A percentile compares a stretch with the other conserved stretches of the same genome.
phyloP scores from a whole-genome alignment of 106 monocot genomes.

The Apostasia ramifera region DNA sequence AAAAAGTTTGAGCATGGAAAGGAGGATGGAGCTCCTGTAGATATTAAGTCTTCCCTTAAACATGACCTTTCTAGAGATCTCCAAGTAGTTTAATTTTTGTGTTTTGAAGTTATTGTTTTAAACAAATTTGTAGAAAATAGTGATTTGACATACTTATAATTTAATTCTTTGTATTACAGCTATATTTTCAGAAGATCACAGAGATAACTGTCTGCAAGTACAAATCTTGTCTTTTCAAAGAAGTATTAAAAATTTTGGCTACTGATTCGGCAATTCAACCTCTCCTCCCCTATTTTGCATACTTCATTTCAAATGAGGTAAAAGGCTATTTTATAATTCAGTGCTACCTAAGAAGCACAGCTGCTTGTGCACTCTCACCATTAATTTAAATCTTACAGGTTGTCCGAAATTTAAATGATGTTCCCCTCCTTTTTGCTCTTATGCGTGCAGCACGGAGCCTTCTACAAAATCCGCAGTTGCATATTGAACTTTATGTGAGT shows the following conservation, averaged over 20 bases:
- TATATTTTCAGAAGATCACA: slow-evolving; percentile 95
- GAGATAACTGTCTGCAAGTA: slow-evolving; percentile 62
- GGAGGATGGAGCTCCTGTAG: slow-evolving; percentile 76
- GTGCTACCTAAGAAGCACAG: too few relatives aligned
- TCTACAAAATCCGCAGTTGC: slow-evolving; percentile 86
- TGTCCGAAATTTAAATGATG: slow-evolving; percentile 54
- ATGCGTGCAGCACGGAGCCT: slow-evolving; percentile 90
- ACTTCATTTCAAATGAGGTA: slow-evolving; percentile 94
- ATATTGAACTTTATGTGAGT: slow-evolving; percentile 98
- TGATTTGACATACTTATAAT: background rate
- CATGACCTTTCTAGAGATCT: slow-evolving; percentile 97
- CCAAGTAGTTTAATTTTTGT: slow-evolving; percentile 41
- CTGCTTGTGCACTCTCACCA: background rate
- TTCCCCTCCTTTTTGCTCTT: slow-evolving; percentile 76
- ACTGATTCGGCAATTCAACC: slow-evolving; percentile 96
- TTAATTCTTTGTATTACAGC: slow-evolving; percentile 34
- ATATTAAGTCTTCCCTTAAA: slow-evolving; percentile 89
- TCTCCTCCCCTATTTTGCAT: slow-evolving; percentile 91
- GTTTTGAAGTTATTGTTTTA: background rate
- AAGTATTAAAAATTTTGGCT: slow-evolving; percentile 78
- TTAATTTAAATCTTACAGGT: slow-evolving; percentile 36
- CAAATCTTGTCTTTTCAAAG: slow-evolving; percentile 67
- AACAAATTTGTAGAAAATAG: background rate
- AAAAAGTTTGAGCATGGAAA: slow-evolving; percentile 56
- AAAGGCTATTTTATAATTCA: background rate